Conservation (phyloP, 2,329 filamentous ascomycete genomes). For the Pestalotiopsis sp. region DNA sequence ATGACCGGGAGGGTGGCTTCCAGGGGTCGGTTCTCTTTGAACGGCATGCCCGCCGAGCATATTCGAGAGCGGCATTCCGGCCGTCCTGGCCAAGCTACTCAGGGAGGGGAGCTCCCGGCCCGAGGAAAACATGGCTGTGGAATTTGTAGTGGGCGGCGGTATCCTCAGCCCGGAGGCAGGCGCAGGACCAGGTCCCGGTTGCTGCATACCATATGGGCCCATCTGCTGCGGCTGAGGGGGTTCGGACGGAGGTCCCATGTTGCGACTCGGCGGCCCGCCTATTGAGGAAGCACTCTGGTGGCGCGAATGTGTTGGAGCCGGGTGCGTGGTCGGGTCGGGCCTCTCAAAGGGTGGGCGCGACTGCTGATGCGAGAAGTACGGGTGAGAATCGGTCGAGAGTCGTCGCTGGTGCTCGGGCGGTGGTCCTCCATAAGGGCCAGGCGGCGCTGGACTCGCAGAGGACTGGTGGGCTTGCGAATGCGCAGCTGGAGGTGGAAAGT, state of each 20-base stretch:
- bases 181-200: slow-evolving; percentile 11
- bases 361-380: slow-evolving; percentile 30
- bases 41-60: slow-evolving; percentile 52
- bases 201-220: slow-evolving; percentile 26
- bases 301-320: slow-evolving; percentile 28
- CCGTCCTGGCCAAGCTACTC: slow-evolving; percentile 41
- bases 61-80: slow-evolving; percentile 61
- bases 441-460: slow-evolving; percentile 28
- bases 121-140: slow-evolving; percentile 29
- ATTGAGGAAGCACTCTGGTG: slow-evolving; percentile 34
- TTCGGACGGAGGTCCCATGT: slow-evolving; percentile 31
- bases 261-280: slow-evolving; percentile 24
- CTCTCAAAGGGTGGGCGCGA: slow-evolving; percentile 26
- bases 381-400: slow-evolving; percentile 26
- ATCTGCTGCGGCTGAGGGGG: slow-evolving; percentile 30
- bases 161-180: slow-evolving; percentile 25
- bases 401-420: slow-evolving; percentile 28
- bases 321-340: slow-evolving; percentile 30
- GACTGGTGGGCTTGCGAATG: slow-evolving; percentile 28
- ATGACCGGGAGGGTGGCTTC: slow-evolving; percentile 29
- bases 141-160: slow-evolving; percentile 30
- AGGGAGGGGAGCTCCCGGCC: slow-evolving; percentile 37
- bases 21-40: slow-evolving; percentile 43
- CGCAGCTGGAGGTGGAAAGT: slow-evolving; percentile 14
- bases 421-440: slow-evolving; percentile 10